These are phyloP conservation scores for Arbutus unedo DNA, from an alignment of 148 eudicot genomes.

Conservation along the genomic window DNA sequence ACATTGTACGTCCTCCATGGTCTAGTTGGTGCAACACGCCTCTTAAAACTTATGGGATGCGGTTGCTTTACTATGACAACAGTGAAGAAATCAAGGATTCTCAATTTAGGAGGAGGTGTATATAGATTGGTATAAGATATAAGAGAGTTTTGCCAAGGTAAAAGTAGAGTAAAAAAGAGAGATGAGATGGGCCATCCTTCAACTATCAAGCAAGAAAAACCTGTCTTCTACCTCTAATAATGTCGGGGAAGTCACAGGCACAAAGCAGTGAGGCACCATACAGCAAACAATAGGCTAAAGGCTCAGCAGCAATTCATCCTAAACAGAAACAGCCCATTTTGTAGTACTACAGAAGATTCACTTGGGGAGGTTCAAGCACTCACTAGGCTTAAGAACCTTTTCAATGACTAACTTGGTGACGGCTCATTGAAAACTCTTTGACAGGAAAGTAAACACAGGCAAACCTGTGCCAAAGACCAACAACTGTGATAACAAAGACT, in stretches of 20 bases:
- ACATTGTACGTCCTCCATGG: neutral
- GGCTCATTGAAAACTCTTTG: neutral
- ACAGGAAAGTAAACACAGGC: neutral
- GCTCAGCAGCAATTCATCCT: neutral
- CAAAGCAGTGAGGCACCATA: too few species aligned
- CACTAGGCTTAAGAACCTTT: neutral
- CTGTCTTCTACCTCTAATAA: too few species aligned
- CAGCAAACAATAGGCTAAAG: too few species aligned
- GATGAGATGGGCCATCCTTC: too few species aligned
- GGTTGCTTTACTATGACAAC: neutral
- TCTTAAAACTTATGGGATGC: neutral
- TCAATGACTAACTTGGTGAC: neutral
- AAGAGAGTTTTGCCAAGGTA: too few species aligned
- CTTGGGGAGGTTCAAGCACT: neutral
- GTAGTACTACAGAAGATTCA: neutral
- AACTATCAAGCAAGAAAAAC: too few species aligned
- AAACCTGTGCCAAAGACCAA: too few species aligned
- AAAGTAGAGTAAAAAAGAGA: neutral
- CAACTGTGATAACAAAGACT: too few species aligned
- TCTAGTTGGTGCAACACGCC: neutral
- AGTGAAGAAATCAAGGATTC: neutral
- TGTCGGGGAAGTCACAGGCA: too few species aligned
- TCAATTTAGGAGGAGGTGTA: too few species aligned
- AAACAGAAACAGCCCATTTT: neutral
- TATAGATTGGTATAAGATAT: too few species aligned